Base-by-base conservation (phyloP, 2,329 filamentous ascomycete genomes). In the Alternaria conjuncta region DNA sequence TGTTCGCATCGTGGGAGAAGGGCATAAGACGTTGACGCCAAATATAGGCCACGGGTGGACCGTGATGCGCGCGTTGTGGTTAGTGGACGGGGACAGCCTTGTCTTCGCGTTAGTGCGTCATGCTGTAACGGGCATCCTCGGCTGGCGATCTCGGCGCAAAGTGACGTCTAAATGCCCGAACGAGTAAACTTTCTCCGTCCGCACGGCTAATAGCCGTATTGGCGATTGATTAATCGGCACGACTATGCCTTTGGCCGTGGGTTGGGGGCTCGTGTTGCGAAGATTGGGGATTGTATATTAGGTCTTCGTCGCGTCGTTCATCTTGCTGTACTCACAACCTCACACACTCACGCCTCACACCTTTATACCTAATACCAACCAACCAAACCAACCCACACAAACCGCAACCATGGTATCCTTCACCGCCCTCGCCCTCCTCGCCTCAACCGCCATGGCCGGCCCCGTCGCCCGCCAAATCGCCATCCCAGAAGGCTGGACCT, bases 401-500 rank as follows among this genome's bases (percentile, higher is more conserved):
- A 15, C 20, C 12, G 13, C 18, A 11, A 45, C 15, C 28, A 70
- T 70, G 68, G 64, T 70, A 1, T 61, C 61, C 28, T 57, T 69
- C 57, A 58, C 57, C 9, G 30, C 64, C 13, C 64, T 70, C 54
- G 54, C 58, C 36, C 44, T 64, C 12, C 45, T 67, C 15, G 64
- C 66, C 13, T 15, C 61, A 10, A 28, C 57, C 25, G 63, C 64
- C 13, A 43, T 67, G 15, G 63, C 63, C 10, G 36, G 46, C 26
- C 60, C 66, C 20, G 26, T 67, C 41, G 43, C 55, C 9, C 66
- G 61, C 41, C 57, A 65, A 36, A 53, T 62, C 6, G 53, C 46
- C 7, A 67, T 71, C 36, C 71, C 69, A 2, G 47, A 54, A 10
- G 55, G 61, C 63, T 73, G 69, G 71, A 53, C 36, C 25, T 73